Evolutionary conservation across 345 rosid species (phyloP).

Genomic region (Eucalyptus dawsonii): DNA sequence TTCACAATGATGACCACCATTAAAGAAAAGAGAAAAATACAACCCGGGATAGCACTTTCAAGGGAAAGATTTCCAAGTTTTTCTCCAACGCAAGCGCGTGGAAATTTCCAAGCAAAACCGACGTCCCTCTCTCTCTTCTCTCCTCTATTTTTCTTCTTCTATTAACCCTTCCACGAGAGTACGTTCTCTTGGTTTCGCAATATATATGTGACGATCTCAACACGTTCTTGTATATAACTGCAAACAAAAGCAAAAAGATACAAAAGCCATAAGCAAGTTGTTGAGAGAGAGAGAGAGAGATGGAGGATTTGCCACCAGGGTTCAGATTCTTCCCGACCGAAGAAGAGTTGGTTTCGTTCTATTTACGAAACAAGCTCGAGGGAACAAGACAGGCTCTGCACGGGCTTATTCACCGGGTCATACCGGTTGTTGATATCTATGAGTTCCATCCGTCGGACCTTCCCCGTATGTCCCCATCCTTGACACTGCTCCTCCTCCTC

Average conservation of each 20-base stretch:
- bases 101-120: not conserved
- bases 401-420: conserved; percentile 25
- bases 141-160: not conserved
- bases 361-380: conserved; percentile 25
- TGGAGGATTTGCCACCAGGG: conserved; percentile 31
- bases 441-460: conserved; percentile 34
- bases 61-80: not conserved
- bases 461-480: conserved; percentile 11
- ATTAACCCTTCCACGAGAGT: not conserved
- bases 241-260: not conserved
- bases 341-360: conserved; percentile 38
- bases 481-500: not conserved
- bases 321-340: conserved; percentile 62
- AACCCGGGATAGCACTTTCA: not conserved
- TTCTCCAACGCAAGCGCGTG: not conserved
- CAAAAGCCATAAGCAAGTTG: not conserved
- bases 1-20: not conserved
- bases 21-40: not conserved
- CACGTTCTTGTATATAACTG: not conserved
- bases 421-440: conserved; percentile 37
- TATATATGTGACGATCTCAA: not conserved
- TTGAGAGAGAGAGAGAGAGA: not conserved
- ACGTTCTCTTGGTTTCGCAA: not conserved
- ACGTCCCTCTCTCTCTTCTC: no score
- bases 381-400: conserved; percentile 13